These are phyloP conservation scores for Backusella circina DNA, from an alignment of 192 early-diverging fungal species.

Conservation along the genomic window DNA sequence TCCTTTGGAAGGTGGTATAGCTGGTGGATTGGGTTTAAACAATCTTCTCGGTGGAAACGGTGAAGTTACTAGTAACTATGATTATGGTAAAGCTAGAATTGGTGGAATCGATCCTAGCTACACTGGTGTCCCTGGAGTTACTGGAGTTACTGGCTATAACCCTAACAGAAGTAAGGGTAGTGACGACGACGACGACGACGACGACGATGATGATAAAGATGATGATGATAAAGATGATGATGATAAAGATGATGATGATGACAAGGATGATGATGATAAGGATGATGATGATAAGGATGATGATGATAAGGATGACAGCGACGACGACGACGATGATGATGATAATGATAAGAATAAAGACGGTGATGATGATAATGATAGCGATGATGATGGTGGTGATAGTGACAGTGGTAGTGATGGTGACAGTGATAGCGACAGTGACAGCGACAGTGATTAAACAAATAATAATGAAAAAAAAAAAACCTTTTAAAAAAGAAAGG, in stretches of 20 bases:
- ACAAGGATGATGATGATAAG: neutral
- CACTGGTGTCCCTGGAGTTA: neutral
- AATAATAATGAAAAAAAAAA: neutral
- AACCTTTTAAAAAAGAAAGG: neutral
- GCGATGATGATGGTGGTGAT: neutral
- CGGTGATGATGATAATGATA: neutral
- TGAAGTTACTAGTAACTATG: neutral
- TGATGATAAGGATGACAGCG: neutral
- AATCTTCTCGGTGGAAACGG: neutral
- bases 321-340: neutral
- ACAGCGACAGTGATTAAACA: neutral
- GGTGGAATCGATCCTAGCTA: neutral
- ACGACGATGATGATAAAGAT: too few species aligned
- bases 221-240: too few species aligned
- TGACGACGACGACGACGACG: neutral
- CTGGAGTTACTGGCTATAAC: neutral
- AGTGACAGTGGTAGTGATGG: neutral
- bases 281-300: neutral
- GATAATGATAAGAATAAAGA: neutral
- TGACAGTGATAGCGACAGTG: neutral
- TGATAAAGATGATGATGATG: neutral
- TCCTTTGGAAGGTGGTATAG: neutral
- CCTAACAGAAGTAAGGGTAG: neutral
- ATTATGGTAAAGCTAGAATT: neutral
- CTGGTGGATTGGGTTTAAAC: neutral